Base-by-base conservation (phyloP, 176 grass and related monocot species). In the Zoysia pacifica region DNA sequence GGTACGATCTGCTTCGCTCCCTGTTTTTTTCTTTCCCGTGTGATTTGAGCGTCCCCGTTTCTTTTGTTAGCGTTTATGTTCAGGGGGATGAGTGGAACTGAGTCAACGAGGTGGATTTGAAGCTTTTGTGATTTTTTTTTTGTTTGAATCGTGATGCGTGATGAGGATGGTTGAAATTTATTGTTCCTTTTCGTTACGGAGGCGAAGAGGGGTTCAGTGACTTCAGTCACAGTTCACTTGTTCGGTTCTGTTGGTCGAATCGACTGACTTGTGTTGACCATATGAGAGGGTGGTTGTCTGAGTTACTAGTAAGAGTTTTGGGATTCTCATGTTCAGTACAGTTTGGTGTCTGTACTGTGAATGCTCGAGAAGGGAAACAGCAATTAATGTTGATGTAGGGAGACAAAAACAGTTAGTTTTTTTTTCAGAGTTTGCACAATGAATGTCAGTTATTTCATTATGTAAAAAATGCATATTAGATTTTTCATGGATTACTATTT, bases 1-100 rank as follows among this genome's bases (percentile, higher is more conserved):
- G 90, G 93, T 96, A 75, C 16, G 51, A 55, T 86, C 68, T 63
- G 39, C 12, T 50, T 48, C 54, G 42, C 13, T 40, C 76, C 48
- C 38, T 58, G 44, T 72, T 56, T 56, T 11, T 11, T 49, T 11
- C 11, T n/a, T n/a, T 50, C 43, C 10, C 28, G 2, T 53, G 15
- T 62, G 16, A 43, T 79, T 79, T 75, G 44, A 16, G 7, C 36
- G 49, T 54, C 8, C 35, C 18, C 55, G 74, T n/a, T 44, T 90
- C 13, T 63, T 12, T 15, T 18, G 28, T n/a, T 55, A 62, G 7
- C 39, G 63, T 52, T 73, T 13, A 44, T 15, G 18, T 61, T 42
- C 16, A 49, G 53, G 65, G 46, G 18, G 38, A 41, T 39, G 28
- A 7, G 7, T 53, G 37, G 3, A 51, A 55, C 20, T 6, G 72